Conservation (phyloP, 257 asterid species). For the Phtheirospermum japonicum region DNA sequence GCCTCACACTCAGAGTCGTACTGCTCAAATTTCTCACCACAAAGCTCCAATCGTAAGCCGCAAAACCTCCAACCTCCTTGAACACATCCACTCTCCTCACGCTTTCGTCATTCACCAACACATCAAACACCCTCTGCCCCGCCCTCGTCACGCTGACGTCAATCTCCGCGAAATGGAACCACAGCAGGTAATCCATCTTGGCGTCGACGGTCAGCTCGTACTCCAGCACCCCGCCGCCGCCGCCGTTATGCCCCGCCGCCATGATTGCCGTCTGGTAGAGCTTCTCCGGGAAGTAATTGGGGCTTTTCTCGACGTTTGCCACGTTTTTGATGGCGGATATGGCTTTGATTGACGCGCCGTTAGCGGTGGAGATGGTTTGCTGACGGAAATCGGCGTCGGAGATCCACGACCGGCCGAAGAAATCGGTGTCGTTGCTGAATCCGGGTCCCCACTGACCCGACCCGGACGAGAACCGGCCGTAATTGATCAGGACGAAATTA, state of each 20-base stretch:
- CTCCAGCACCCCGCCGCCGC: constrained; percentile 63
- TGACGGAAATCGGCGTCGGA: constrained; percentile 52
- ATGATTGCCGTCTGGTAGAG: constrained; percentile 72
- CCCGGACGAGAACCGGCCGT: constrained; percentile 80
- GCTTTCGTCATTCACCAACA: constrained; percentile 64
- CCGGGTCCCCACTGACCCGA: constrained; percentile 96
- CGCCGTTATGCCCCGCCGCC: constrained; percentile 37
- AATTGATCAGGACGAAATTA: constrained; percentile 60
- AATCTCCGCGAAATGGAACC: constrained; percentile 94
- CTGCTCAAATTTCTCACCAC: constrained; percentile 79
- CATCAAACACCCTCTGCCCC: constrained; percentile 88
- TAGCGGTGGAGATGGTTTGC: constrained; percentile 19
- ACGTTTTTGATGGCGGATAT: constrained; percentile 56
- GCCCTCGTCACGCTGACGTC: constrained; percentile 69
- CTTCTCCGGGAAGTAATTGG: constrained; percentile 77
- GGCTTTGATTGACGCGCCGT: constrained; percentile 50
- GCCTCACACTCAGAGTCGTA: constrained; percentile 56
- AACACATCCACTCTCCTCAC: constrained; percentile 76
- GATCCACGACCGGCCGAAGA: constrained; percentile 79
- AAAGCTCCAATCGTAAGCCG: constrained; percentile 72
- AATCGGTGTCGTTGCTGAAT: constrained; percentile 75
- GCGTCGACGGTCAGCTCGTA: constrained; percentile 74
- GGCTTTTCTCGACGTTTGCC: constrained; percentile 46
- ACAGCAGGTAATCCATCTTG: constrained; percentile 75
- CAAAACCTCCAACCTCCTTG: constrained; percentile 73